Base-by-base conservation (phyloP, 140 eudicot species). In the Oenanthe javanica region DNA sequence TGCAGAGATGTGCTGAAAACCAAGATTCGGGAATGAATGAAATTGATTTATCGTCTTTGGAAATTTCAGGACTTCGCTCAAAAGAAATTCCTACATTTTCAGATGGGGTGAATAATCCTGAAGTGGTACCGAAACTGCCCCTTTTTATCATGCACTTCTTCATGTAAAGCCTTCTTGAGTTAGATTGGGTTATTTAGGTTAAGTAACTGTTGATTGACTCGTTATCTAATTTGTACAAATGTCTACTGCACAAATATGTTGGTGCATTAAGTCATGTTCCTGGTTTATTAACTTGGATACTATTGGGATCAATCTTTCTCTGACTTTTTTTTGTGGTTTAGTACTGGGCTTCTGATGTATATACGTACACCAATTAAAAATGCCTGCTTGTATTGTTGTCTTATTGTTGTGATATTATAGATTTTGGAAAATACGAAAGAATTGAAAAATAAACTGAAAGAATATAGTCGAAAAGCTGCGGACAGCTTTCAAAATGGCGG, bases 381-480 rank as follows among this genome's bases (percentile, higher is more conserved):
- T 74, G 9, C 6, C 13, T 73, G 38, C 51, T 13, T 4, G 36
- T 46, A 19, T 23, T 48, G 1, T n/a, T n/a, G n/a, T n/a, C n/a
- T n/a, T n/a, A n/a, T n/a, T n/a, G n/a, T n/a, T n/a, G n/a, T 36
- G 21, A 50, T 43, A 25, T 27, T 46, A 15, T 55, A 90, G 97
- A 77, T 81, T 72, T 14, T 77, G 8, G 38, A 46, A 19, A 90
- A 90, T 36, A 92, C 97, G 0, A 88, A 80, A 59, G 82, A 81
- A 61, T 63, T 92, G 73, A 88, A 84, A 50, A 82, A 85, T 21
- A 71, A 84, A 71, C 27, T 92, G 73, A 90, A 85, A 81, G 42
- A 74, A 5, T 43, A 59, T 70, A 77, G 74, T 31, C 82, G 76
- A 21, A 7, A 79, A 57, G 25, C 21, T 36, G 75, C 89, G 0